Evolutionary conservation across 192 early-diverging fungal genomes (phyloP).

Genomic region (Backusella australiensis): DNA sequence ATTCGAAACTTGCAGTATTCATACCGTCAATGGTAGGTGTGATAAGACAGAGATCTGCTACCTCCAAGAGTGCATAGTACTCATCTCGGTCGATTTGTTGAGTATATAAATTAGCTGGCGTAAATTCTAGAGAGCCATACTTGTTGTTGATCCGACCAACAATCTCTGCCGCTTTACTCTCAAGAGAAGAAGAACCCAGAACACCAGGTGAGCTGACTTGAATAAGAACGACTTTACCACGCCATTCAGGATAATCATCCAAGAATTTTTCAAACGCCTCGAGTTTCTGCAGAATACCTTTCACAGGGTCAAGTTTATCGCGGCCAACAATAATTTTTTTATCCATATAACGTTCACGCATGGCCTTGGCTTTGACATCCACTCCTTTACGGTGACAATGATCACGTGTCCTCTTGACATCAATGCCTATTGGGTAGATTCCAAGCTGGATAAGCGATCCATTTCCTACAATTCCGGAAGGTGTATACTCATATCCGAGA

Average conservation of each 20-base stretch:
- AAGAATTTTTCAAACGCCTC: conserved; percentile 93
- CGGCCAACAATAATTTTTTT: conserved; percentile 97
- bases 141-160: conserved; percentile 91
- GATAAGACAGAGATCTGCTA: conserved; percentile 93
- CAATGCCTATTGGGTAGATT: conserved; percentile 98
- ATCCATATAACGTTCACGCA: conserved; percentile 79
- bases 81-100: conserved; percentile 93
- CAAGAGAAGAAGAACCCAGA: conserved; percentile 62
- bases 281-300: conserved; percentile 95
- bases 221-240: conserved; percentile 87
- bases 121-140: conserved; percentile 94
- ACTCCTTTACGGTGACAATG: conserved; percentile 66
- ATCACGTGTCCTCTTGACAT: conserved; percentile 69
- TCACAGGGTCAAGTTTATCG: conserved; percentile 92
- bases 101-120: conserved; percentile 91
- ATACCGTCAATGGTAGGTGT: conserved; percentile 95
- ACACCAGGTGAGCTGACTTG: conserved; percentile 93
- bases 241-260: conserved; percentile 88
- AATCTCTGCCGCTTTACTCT: conserved; percentile 87
- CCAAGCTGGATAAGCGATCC: conserved; percentile 77
- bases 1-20: conserved; percentile 96
- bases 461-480: conserved; percentile 81
- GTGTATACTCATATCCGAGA: conserved; percentile 90
- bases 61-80: conserved; percentile 88
- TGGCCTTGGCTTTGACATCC: conserved; percentile 70